These are phyloP conservation scores for Dactylonectria macrodidyma DNA, from an alignment of 2,329 filamentous ascomycete species.

Conservation along the genomic window DNA sequence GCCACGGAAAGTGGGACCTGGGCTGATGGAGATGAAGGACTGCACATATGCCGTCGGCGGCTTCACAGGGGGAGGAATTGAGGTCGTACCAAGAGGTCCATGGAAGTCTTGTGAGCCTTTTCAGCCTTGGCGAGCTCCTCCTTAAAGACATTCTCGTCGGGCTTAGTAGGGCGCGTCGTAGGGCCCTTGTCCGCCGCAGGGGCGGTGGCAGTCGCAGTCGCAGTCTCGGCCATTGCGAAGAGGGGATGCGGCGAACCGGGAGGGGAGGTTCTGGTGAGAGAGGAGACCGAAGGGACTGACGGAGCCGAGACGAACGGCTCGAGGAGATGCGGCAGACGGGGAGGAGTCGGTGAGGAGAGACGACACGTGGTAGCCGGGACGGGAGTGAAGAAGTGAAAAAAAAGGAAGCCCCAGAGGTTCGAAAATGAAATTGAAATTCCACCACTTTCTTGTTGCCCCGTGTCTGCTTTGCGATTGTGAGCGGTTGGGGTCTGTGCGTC, in stretches of 20 bases:
- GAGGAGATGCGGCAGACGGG: conserved; percentile 27
- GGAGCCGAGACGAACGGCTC: conserved; percentile 36
- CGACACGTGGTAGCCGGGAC: conserved; percentile 26
- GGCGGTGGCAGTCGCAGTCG: conserved; percentile 62
- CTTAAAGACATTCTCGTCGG: conserved; percentile 89
- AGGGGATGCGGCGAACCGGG: conserved; percentile 26
- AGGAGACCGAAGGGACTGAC: conserved; percentile 31
- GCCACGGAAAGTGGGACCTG: conserved; percentile 38
- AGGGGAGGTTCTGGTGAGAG: conserved; percentile 26
- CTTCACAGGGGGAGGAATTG: conserved; percentile 28
- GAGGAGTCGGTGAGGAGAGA: conserved; percentile 26
- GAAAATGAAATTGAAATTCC: conserved; percentile 44
- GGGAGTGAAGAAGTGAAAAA: conserved; percentile 34
- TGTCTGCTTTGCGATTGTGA: conserved; percentile 47
- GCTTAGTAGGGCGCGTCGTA: conserved; percentile 81
- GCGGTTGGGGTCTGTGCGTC: conserved; percentile 45
- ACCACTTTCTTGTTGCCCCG: conserved; percentile 48
- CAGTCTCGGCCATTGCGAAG: conserved; percentile 62
- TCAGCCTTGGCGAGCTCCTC: conserved; percentile 83
- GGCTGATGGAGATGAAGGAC: conserved; percentile 29
- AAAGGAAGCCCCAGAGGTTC: conserved; percentile 31
- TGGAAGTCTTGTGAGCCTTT: conserved; percentile 85
- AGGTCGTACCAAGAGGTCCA: conserved; percentile 68
- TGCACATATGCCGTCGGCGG: conserved; percentile 10
- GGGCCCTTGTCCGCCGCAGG: conserved; percentile 57